A percentile compares a stretch with the other conserved stretches of the same genome.
Conservation (phyloP, 2,329 filamentous ascomycete species). For the Epichloe coenophiala region DNA sequence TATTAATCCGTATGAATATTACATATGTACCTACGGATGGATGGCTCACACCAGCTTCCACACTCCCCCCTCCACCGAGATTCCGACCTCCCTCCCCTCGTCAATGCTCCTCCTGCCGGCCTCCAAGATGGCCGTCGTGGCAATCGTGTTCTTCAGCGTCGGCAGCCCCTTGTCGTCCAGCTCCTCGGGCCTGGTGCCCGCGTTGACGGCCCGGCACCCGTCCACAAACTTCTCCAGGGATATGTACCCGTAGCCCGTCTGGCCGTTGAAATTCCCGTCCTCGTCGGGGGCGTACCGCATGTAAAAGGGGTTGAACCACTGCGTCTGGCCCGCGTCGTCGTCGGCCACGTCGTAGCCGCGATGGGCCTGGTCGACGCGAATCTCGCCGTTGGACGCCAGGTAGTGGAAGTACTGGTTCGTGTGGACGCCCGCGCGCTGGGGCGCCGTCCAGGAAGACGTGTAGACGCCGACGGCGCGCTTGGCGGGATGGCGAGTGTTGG, state of each 20-base stretch:
- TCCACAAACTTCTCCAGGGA: slow-evolving; percentile 95
- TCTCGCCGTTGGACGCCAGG: slow-evolving; percentile 70
- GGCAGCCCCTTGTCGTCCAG: slow-evolving; percentile 71
- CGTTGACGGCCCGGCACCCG: slow-evolving; percentile 65
- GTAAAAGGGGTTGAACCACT: slow-evolving; percentile 92
- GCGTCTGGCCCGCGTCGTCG: slow-evolving; percentile 53
- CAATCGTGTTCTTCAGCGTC: slow-evolving; percentile 78
- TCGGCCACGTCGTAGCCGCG: slow-evolving; percentile 90
- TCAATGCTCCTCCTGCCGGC: slow-evolving; percentile 76
- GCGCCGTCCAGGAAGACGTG: slow-evolving; percentile 89
- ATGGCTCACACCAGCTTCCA: slow-evolving; percentile 48
- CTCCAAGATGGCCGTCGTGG: slow-evolving; percentile 82
- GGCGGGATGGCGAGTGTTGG: slow-evolving; percentile 51
- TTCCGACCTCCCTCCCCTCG: slow-evolving; percentile 59
- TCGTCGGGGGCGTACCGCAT: slow-evolving; percentile 92
- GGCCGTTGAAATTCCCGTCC: slow-evolving; percentile 85
- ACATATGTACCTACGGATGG: too few relatives aligned
- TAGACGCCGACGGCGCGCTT: slow-evolving; percentile 80
- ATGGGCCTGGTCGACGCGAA: slow-evolving; percentile 86
- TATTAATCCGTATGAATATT: too few relatives aligned
- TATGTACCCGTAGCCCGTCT: slow-evolving; percentile 85
- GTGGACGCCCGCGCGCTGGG: slow-evolving; percentile 86
- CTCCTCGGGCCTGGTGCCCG: slow-evolving; percentile 59
- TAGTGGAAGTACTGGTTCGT: slow-evolving; percentile 97
- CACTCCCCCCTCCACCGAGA: slow-evolving; percentile 45